phyloP scores from a whole-genome alignment of 169 alveolate species.

The Plasmodium gonderi region DNA sequence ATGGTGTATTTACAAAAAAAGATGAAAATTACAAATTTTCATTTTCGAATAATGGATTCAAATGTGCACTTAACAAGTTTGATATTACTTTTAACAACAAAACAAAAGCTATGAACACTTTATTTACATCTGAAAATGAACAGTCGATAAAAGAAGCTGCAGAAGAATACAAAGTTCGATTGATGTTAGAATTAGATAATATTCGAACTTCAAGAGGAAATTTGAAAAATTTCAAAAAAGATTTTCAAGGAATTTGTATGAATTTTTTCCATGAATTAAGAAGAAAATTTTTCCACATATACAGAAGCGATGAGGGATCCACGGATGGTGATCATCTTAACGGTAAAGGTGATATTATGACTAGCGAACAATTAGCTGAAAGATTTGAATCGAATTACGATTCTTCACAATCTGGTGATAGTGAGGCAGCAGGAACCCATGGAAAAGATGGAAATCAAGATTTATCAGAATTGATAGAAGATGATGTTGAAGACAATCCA shows the following conservation, averaged over 20 bases:
- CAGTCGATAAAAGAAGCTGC: slow-evolving; percentile 7
- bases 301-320: not conserved
- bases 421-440: not conserved
- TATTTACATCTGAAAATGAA: slow-evolving; percentile 14
- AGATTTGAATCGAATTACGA: not conserved
- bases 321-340: not conserved
- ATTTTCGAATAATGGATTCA: not conserved
- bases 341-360: not conserved
- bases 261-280: not conserved
- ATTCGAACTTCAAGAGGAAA: not conserved
- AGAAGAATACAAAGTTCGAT: not conserved
- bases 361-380: not conserved
- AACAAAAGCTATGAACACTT: not conserved
- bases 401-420: not conserved
- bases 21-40: not conserved
- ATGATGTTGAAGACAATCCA: not conserved
- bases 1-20: not conserved
- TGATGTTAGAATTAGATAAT: not conserved
- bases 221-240: not conserved
- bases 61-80: slow-evolving; percentile 16
- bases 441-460: not conserved
- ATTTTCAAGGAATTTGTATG: not conserved
- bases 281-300: slow-evolving; percentile 11
- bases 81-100: slow-evolving; percentile 8
- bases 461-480: not conserved